Percentiles rank a stretch among this genome's conserved stretches.
phyloP scores from a whole-genome alignment of 805 yeast genomes.

The Starmerella asiatica region DNA sequence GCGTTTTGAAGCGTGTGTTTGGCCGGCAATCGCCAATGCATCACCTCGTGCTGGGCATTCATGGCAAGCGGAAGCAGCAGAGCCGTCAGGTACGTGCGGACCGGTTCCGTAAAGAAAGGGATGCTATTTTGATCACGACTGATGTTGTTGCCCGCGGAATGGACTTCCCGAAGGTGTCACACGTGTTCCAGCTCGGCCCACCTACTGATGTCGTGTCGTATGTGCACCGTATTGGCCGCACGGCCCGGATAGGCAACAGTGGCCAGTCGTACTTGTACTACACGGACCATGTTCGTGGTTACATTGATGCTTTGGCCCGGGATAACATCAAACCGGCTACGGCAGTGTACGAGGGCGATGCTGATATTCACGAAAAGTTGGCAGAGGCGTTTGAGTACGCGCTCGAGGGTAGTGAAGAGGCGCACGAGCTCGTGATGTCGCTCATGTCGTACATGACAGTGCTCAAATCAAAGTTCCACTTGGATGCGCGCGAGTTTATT shows the following conservation, averaged over 20 bases:
- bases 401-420: slow-evolving; percentile 18
- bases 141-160: slow-evolving; percentile 95
- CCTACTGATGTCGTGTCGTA: slow-evolving; percentile 65
- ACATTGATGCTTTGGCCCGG: slow-evolving; percentile 28
- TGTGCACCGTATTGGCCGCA: slow-evolving; percentile 89
- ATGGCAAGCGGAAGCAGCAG: slow-evolving; percentile 62
- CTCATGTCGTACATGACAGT: slow-evolving; percentile 22
- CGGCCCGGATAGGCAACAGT: slow-evolving; percentile 77
- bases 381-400: slow-evolving; percentile 10
- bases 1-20: slow-evolving; percentile 27
- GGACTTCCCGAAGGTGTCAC: slow-evolving; percentile 80
- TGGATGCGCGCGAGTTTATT: slow-evolving; percentile 16
- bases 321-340: slow-evolving; percentile 41
- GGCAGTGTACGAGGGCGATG: slow-evolving; percentile 11
- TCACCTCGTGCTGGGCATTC: slow-evolving; percentile 30
- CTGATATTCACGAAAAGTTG: slow-evolving; percentile 12
- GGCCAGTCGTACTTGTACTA: slow-evolving; percentile 59
- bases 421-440: slow-evolving; percentile 19
- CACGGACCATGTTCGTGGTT: slow-evolving; percentile 44
- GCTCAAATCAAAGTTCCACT: slow-evolving; percentile 16
- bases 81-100: slow-evolving; percentile 49
- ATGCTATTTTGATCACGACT: slow-evolving; percentile 62
- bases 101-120: slow-evolving; percentile 35
- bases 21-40: slow-evolving; percentile 7
- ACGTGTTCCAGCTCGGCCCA: slow-evolving; percentile 74